phyloP scores from a whole-genome alignment of 179 eudicot genomes.

The Silene coronaria region DNA sequence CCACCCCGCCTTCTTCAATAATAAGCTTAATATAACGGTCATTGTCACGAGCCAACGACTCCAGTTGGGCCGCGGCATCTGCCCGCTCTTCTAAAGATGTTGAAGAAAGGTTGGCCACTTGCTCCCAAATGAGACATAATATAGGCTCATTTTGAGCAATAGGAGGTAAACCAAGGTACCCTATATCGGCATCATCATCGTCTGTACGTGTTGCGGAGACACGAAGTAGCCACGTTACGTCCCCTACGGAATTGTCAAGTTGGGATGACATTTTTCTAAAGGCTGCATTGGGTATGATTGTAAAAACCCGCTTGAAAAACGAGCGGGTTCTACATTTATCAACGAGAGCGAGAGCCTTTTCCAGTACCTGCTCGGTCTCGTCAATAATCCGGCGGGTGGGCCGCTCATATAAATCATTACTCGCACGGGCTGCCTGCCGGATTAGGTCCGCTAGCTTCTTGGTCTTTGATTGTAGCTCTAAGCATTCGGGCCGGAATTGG shows the following conservation, averaged over 20 bases:
- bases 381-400: conserved; percentile 70
- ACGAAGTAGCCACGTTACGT: conserved; percentile 65
- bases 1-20: conserved; percentile 62
- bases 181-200: conserved; percentile 46
- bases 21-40: conserved; percentile 52
- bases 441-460: conserved; percentile 49
- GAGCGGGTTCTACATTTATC: conserved; percentile 48
- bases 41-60: conserved; percentile 56
- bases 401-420: conserved; percentile 56
- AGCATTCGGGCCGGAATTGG: conserved; percentile 48
- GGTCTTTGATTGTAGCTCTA: conserved; percentile 46
- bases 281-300: conserved; percentile 51
- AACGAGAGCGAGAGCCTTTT: conserved; percentile 46
- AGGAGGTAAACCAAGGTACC: conserved; percentile 56
- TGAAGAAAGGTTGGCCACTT: conserved; percentile 49
- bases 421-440: conserved; percentile 58
- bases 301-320: conserved; percentile 45
- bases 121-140: conserved; percentile 65
- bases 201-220: conserved; percentile 46
- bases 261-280: conserved; percentile 43
- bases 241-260: conserved; percentile 59
- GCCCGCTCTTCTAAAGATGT: conserved; percentile 44
- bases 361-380: conserved; percentile 58
- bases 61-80: conserved; percentile 58
- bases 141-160: conserved; percentile 71